These are phyloP conservation scores for Pezicula radicicola DNA, from an alignment of 2,329 filamentous ascomycete species.

Conservation along the genomic window DNA sequence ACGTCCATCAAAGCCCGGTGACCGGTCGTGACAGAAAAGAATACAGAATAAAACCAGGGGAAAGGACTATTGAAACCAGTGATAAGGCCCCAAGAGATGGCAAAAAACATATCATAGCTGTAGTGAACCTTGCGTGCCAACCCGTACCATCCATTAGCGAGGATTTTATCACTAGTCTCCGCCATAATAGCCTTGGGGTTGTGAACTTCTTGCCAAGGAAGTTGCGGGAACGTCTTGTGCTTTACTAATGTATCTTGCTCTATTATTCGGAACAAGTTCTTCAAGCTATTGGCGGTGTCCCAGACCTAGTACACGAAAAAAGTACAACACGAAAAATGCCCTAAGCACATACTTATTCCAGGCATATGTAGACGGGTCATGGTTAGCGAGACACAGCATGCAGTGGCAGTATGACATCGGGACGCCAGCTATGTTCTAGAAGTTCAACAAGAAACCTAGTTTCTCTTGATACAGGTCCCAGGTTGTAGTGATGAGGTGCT, in stretches of 20 bases:
- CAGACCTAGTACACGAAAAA: constrained; percentile 88
- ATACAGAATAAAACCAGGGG: constrained; percentile 85
- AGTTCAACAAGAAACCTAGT: constrained; percentile 96
- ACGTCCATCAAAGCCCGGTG: constrained; percentile 77
- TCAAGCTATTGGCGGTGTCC: constrained; percentile 90
- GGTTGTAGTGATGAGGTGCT: constrained; percentile 84
- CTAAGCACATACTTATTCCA: constrained; percentile 70
- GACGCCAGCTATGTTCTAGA: constrained; percentile 94
- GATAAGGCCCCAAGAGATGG: constrained; percentile 73
- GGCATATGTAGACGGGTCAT: constrained; percentile 69
- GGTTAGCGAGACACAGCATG: constrained; percentile 84
- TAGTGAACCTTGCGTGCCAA: constrained; percentile 80
- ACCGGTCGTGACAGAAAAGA: constrained; percentile 77
- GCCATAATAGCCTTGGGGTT: constrained; percentile 79
- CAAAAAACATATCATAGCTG: constrained; percentile 76
- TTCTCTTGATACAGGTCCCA: constrained; percentile 98
- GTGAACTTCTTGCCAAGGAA: constrained; percentile 81
- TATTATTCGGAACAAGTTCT: constrained; percentile 83
- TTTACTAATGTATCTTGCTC: constrained; percentile 69
- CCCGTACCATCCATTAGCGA: constrained; percentile 85
- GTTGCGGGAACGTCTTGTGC: constrained; percentile 81
- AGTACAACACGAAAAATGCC: constrained; percentile 65
- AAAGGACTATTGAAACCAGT: constrained; percentile 79
- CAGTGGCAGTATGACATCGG: constrained; percentile 92
- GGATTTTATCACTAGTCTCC: constrained; percentile 69